phyloP scores from a whole-genome alignment of 768 basidiomycete genomes.

The Termitomyces sp. region DNA sequence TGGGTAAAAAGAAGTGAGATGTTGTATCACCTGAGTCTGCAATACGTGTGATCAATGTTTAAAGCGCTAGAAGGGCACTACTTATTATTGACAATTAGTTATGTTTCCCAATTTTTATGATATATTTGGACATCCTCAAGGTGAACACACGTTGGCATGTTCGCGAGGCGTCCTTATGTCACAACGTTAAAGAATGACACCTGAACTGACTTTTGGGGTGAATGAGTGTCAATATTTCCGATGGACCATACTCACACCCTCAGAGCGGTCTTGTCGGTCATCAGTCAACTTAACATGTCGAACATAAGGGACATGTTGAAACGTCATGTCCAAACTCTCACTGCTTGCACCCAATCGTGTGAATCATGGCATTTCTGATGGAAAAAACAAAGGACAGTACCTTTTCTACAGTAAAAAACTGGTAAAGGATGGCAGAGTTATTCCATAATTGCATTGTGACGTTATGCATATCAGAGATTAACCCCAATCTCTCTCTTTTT shows the following conservation, averaged over 20 bases:
- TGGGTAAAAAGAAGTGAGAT: not conserved
- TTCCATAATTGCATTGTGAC: too few species aligned
- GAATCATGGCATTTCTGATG: too few species aligned
- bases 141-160: not conserved
- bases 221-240: not conserved
- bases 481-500: too few species aligned
- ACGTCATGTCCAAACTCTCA: not conserved
- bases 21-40: not conserved
- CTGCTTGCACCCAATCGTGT: too few species aligned
- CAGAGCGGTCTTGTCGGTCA: not conserved
- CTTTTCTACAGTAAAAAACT: too few species aligned
- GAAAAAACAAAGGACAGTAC: too few species aligned
- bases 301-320: conserved; percentile 3
- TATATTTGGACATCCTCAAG: not conserved
- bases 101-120: too few species aligned
- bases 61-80: not conserved
- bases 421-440: too few species aligned
- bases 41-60: not conserved
- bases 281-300: not conserved
- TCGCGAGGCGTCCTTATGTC: not conserved
- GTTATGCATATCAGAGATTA: too few species aligned
- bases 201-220: too few species aligned
- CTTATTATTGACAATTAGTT: not conserved
- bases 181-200: not conserved
- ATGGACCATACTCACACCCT: too few species aligned